Evolutionary conservation across 2,329 filamentous ascomycete species (phyloP).

Genomic region (Coniochaeta hoffmannii): DNA sequence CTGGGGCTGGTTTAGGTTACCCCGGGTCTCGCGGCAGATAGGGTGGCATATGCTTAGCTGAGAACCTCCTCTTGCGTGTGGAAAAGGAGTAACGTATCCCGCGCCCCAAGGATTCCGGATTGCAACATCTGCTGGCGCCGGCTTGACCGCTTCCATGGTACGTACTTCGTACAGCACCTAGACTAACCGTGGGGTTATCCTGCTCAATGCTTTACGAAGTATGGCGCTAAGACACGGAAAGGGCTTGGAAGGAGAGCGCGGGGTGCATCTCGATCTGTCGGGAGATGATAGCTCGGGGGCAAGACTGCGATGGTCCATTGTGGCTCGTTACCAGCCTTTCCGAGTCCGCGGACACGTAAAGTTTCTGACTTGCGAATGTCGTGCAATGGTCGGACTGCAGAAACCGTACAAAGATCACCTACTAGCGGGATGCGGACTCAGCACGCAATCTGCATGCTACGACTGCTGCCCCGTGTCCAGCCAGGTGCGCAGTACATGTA

Average conservation of each 20-base stretch:
- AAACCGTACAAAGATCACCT: not conserved
- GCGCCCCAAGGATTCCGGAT: not conserved
- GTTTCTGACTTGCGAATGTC: not conserved
- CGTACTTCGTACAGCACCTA: no score
- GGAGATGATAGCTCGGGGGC: no score
- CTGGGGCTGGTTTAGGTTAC: not conserved
- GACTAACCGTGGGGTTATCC: no score
- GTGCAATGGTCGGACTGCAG: not conserved
- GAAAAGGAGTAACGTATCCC: not conserved
- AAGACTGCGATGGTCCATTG: not conserved
- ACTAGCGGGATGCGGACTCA: not conserved
- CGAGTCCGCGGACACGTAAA: not conserved
- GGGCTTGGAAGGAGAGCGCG: no score
- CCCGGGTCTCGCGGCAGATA: not conserved
- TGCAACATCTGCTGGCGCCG: not conserved
- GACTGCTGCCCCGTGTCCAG: not conserved
- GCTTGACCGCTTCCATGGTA: no score
- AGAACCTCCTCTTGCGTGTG: not conserved
- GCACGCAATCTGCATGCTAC: not conserved
- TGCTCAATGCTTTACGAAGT: no score
- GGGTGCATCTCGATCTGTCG: no score
- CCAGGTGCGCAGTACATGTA: not conserved
- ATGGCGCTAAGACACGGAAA: no score
- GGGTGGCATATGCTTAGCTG: not conserved
- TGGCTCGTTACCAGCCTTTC: not conserved